phyloP scores from a whole-genome alignment of 2,329 filamentous ascomycete species.

The Septoria linicola region DNA sequence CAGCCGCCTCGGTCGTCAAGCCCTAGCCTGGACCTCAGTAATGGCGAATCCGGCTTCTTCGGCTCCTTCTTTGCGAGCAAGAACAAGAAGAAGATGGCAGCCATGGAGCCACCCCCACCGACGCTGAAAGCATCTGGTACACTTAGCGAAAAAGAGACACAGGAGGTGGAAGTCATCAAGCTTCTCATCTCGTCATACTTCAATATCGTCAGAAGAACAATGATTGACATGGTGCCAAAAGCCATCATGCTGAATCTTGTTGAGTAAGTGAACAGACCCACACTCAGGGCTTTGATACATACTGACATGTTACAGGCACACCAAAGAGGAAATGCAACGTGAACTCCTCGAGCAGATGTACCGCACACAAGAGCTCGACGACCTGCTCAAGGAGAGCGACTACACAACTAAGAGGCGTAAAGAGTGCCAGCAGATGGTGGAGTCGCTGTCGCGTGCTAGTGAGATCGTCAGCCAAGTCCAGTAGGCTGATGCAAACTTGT shows the following conservation, averaged over 20 bases:
- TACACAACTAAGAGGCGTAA: slow-evolving; percentile 93
- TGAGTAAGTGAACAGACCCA: slow-evolving; percentile 61
- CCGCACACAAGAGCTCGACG: slow-evolving; percentile 82
- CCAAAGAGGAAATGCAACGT: slow-evolving; percentile 97
- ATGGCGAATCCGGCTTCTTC: slow-evolving; percentile 71
- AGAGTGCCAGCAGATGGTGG: slow-evolving; percentile 99
- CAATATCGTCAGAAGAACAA: slow-evolving; percentile 95
- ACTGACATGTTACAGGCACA: slow-evolving; percentile 59
- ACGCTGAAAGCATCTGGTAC: slow-evolving; percentile 92
- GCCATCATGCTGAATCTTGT: slow-evolving; percentile 98
- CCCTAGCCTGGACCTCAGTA: slow-evolving; percentile 64
- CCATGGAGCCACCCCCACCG: slow-evolving; percentile 93
- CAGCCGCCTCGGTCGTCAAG: slow-evolving; percentile 70
- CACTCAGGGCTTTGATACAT: not conserved
- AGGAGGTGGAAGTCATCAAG: slow-evolving; percentile 98
- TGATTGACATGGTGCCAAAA: slow-evolving; percentile 99
- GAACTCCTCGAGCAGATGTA: slow-evolving; percentile 98
- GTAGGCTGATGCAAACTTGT: slow-evolving; percentile 38
- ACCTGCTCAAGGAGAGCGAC: slow-evolving; percentile 95
- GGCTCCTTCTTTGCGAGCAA: slow-evolving; percentile 98
- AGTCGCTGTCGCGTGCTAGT: slow-evolving; percentile 75
- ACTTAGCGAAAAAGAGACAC: slow-evolving; percentile 86
- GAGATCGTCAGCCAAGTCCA: slow-evolving; percentile 88
- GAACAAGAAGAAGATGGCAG: slow-evolving; percentile 99
- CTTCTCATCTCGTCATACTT: slow-evolving; percentile 95